These are phyloP conservation scores for Dichotomopilus funicola DNA, from an alignment of 2,329 filamentous ascomycete genomes.

Conservation along the genomic window DNA sequence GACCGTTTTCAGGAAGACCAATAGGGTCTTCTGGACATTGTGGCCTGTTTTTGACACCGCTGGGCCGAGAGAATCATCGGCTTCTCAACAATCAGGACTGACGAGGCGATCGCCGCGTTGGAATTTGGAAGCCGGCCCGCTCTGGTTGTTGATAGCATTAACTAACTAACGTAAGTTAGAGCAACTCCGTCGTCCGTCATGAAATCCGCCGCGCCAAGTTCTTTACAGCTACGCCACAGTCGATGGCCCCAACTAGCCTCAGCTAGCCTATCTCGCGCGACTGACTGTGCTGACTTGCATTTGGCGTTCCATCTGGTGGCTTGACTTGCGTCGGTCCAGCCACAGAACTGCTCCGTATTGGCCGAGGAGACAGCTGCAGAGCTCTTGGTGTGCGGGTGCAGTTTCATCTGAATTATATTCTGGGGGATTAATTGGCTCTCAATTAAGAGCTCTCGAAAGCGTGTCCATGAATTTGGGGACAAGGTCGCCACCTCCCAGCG, in stretches of 20 bases:
- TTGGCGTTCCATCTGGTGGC: not conserved
- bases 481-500: not conserved
- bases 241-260: too few species aligned
- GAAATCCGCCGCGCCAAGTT: constrained; percentile 1
- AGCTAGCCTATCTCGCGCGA: too few species aligned
- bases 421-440: constrained; percentile 18
- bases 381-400: constrained; percentile 25
- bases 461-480: not conserved
- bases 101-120: too few species aligned
- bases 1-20: constrained; percentile 11
- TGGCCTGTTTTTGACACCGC: not conserved
- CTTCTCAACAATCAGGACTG: not conserved
- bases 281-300: not conserved
- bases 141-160: too few species aligned
- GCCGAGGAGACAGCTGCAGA: constrained; percentile 13
- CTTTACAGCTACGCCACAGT: not conserved
- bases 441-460: not conserved
- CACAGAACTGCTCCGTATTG: constrained; percentile 4
- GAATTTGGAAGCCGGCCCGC: too few species aligned
- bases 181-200: too few species aligned
- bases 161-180: too few species aligned
- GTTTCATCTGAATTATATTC: constrained; percentile 19
- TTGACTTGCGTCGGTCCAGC: not conserved
- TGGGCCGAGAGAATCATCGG: not conserved
- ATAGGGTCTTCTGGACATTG: not conserved